Evolutionary conservation across 208 protist genomes (phyloP), one percentile per base, ranked within the genome.

Genomic region (Trypanosoma grayi): DNA sequence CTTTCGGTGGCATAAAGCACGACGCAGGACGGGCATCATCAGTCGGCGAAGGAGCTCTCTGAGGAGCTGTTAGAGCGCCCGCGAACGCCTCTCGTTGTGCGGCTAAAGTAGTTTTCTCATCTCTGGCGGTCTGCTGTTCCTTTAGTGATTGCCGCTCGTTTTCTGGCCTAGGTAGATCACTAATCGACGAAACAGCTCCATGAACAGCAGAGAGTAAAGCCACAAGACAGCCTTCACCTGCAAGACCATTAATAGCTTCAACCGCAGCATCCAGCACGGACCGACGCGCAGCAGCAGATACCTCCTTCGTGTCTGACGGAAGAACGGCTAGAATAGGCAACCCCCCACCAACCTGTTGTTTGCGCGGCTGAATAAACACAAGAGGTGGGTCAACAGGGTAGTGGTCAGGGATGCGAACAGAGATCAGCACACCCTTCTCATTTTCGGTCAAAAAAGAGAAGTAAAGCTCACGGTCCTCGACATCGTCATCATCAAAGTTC

Each of bases 351-450:
- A 60, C 10, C 24, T 30, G 51, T 31, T 63, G 64, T 48, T 28
- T 56, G 22, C 60, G 48, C 25, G 79, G 75, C 57, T 91, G 82
- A 31, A 93, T 47, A 60, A 80, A 82, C 11, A 95, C 37, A 18
- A 70, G 51, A 7, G 90, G 90, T 16, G 86, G 78, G 61, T 95
- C 82, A 13, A 45, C 56, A 28, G 90, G 90, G 63, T 95, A 95
- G 50, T 82, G 74, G 60, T 84, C 76, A 0, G 86, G 82, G 18
- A 95, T 70, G 27, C 82, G 79, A 47, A 95, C 57, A 25, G 70
- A 73, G 10, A 85, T 67, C 2, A 90, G 70, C 16, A 93, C 58
- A 54, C 52, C 59, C 50, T 74, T 72, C 10, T 81, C 68, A 25
- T 84, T 66, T 13, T 60, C 62, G 11, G 84, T 84, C 22, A 33